Evolutionary conservation across 768 basidiomycete species (phyloP), one percentile per base, ranked within the genome.

Genomic region (Aureoboletus auriporus): DNA sequence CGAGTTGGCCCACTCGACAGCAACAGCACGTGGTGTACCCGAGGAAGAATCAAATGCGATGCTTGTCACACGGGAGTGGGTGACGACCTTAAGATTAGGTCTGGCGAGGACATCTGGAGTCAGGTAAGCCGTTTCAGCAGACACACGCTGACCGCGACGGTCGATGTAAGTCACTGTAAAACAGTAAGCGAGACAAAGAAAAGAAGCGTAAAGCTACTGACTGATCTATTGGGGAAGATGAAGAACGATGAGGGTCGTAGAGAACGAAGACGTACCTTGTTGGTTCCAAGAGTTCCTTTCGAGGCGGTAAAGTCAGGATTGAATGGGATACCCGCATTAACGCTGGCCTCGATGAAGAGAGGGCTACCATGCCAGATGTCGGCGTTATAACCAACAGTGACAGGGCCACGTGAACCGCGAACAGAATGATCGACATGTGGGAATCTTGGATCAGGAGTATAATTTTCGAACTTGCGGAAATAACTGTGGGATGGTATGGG

Each of bases 381-480:
- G 34, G 78, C 74, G 55, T 74, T 74, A 54, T 80, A 83, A 5
- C 85, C 84, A 27, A 84, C 71, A 34, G 73, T 67, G 8, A 86
- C 71, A 0, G 84, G 84, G 0, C 86, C 86, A 2, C 64, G 44
- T 0, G 63, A 64, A 3, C 85, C 84, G 20, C 72, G 79, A 6
- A 69, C 58, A 5, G 65, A 61, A 1, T 61, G 46, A 43, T 82
- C 72, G 7, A 86, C 80, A 6, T 64, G 63, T 1, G 79, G 78
- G 54, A 76, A 79, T 8, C 69, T 59, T 1, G 74, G 65, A 51
- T 81, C 71, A 4, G 78, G 77, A 36, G 67, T 68, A 54, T 74
- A 86, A 14, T 67, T 72, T 61, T 89, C 85, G 38, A 87, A 85
- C 61, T 84, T 88, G 31, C 61, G 71, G 57, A 88, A 82, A 55